phyloP scores from a whole-genome alignment of 805 yeast species.

The Ogataea corticis region DNA sequence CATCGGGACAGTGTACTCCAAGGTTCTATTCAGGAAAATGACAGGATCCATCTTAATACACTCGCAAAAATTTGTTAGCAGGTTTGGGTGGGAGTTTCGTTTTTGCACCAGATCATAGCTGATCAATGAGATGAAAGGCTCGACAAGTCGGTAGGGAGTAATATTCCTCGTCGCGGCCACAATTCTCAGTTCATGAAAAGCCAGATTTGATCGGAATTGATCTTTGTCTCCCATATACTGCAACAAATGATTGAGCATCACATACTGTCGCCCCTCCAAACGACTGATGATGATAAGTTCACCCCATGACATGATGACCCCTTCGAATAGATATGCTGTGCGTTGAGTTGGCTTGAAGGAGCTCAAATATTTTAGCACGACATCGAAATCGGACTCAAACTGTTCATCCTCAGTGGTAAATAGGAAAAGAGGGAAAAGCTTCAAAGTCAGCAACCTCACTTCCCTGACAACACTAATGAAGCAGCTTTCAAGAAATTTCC shows the following conservation, averaged over 20 bases:
- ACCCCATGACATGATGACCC: constrained; percentile 60
- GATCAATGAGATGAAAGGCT: constrained; percentile 76
- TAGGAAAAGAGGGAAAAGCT: constrained; percentile 56
- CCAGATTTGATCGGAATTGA: constrained; percentile 66
- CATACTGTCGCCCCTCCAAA: constrained; percentile 65
- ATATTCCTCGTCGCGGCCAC: constrained; percentile 56
- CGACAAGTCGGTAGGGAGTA: constrained; percentile 77
- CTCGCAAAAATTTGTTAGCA: constrained; percentile 61
- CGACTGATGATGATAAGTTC: constrained; percentile 60
- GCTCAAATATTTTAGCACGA: constrained; percentile 44
- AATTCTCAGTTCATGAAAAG: constrained; percentile 60
- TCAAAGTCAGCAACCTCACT: constrained; percentile 51
- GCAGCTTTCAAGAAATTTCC: constrained; percentile 42
- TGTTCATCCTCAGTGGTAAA: constrained; percentile 40
- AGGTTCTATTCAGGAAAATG: constrained; percentile 67
- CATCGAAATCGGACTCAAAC: constrained; percentile 45
- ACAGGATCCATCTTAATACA: constrained; percentile 61
- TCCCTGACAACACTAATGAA: constrained; percentile 51
- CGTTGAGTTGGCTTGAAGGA: constrained; percentile 39
- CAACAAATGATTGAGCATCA: constrained; percentile 62
- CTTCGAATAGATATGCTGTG: constrained; percentile 51
- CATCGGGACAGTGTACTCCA: constrained; percentile 73
- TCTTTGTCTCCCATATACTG: constrained; percentile 65
- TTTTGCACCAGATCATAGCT: constrained; percentile 62
- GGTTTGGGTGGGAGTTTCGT: constrained; percentile 46